Conservation (phyloP, 345 rosid species). For the Crucihimalaya himalaica region DNA sequence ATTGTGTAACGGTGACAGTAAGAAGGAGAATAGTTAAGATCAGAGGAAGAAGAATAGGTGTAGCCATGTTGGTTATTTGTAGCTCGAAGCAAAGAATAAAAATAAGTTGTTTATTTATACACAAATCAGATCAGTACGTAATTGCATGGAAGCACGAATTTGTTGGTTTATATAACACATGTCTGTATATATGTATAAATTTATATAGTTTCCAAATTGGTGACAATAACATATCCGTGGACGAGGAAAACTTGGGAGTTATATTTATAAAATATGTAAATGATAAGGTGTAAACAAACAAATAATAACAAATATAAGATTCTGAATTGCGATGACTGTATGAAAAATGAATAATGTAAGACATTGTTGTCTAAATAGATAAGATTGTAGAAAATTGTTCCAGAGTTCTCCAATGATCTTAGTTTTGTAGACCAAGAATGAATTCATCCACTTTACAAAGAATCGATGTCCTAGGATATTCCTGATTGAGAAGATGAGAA, state of each 20-base stretch:
- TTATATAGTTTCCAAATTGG: not conserved
- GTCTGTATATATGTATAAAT: not conserved
- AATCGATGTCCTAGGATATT: no score
- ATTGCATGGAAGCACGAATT: not conserved
- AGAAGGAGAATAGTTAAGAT: slow-evolving; percentile 18
- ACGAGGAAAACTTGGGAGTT: not conserved
- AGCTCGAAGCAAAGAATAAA: not conserved
- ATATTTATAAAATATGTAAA: slow-evolving; percentile 2
- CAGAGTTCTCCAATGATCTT: not conserved
- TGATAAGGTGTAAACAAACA: not conserved
- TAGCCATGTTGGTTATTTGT: slow-evolving; percentile 23
- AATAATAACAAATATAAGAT: not conserved
- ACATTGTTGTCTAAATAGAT: not conserved
- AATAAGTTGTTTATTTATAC: not conserved
- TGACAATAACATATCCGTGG: slow-evolving; percentile 22
- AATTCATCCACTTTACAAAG: no score
- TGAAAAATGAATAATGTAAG: not conserved
- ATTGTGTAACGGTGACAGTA: slow-evolving; percentile 8
- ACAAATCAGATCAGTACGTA: not conserved
- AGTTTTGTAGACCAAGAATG: not conserved
- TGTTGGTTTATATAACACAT: not conserved
- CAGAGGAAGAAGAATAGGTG: slow-evolving; percentile 10
- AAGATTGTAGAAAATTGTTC: slow-evolving; percentile 1
- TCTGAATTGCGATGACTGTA: not conserved
- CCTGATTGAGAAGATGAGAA: not conserved